Base-by-base conservation (phyloP, 176 grass and related monocot species). In the Alloteropsis semialata region DNA sequence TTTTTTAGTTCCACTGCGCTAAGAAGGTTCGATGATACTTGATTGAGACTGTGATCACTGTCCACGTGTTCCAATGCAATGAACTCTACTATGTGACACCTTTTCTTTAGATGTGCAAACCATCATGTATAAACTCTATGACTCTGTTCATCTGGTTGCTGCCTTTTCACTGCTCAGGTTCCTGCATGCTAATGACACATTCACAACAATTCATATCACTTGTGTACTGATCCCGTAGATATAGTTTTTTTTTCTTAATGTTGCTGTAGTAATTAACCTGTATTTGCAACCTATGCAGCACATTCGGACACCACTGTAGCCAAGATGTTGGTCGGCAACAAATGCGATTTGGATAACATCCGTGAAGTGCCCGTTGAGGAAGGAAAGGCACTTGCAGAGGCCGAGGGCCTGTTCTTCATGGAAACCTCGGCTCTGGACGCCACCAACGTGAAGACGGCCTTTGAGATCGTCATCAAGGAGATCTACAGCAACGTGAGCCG, bases 321-420 rank as follows among this genome's bases (percentile, higher is more conserved):
- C 39, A 96, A 96, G 89, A 96, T 96, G 93, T 60, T 93, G 84
- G 93, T 96, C 4, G 93, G 93, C 57, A 96, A 96, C 91, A 96
- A 96, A 56, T 96, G 93, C 0, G 93, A 96, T 65, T 39, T 96
- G 80, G 85, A 82, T 10, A 93, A 93, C 45, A 96, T 96, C 80
- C 87, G 93, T 1, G 88, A 89, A 71, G 88, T 96, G 65, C 82
- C 93, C 0, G 76, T 91, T 0, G 91, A 93, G 11, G 93, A 96
- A 84, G 93, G 91, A 16, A 96, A 91, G 88, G 86, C 88, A 8
- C 88, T 96, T 4, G 93, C 93, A 0, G 93, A 96, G 75, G 84
- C 90, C 0, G 91, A 96, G 63, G 93, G 93, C 27, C 60, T 96
- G 65, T 96, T 96, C 90, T 96, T 96, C 68, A 96, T 96, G 93